Percentiles rank a stretch among this genome's conserved stretches.
Conservation (phyloP, 1,284 basidiomycete species). For the Papiliotrema flavescens region DNA sequence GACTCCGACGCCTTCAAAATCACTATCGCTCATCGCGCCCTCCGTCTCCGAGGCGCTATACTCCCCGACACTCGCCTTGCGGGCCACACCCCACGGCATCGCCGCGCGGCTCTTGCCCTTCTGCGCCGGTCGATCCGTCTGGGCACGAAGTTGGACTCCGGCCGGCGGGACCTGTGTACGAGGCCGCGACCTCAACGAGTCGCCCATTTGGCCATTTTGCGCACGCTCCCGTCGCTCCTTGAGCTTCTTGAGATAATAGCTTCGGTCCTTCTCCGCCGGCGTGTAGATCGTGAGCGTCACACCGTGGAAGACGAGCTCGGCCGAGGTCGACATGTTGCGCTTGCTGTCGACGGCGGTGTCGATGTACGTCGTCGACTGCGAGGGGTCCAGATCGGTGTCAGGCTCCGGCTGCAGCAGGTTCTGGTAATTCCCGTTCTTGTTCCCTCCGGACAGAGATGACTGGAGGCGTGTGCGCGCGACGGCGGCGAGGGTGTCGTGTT, state of each 20-base stretch:
- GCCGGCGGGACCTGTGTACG: too few species aligned
- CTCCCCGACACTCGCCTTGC: constrained; percentile 1
- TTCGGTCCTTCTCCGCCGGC: constrained; percentile 81
- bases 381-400: too few species aligned
- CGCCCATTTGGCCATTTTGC: constrained; percentile 4
- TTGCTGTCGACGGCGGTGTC: constrained; percentile 47
- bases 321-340: constrained; percentile 34
- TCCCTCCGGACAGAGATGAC: too few species aligned
- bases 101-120: neutral
- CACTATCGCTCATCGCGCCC: constrained; percentile 58
- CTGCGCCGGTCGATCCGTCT: too few species aligned
- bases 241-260: constrained; percentile 43
- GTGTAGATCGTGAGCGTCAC: constrained; percentile 91
- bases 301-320: constrained; percentile 67
- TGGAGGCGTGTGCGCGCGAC: constrained; percentile 25
- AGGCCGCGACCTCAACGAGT: too few species aligned
- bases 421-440: neutral
- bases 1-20: constrained; percentile 56
- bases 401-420: neutral
- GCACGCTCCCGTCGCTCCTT: constrained; percentile 20
- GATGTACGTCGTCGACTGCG: neutral
- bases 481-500: constrained; percentile 32
- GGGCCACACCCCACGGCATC: constrained; percentile 7
- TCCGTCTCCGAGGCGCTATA: constrained; percentile 19
- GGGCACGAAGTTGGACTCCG: too few species aligned